Evolutionary conservation across 768 basidiomycete species (phyloP), one percentile per base, ranked within the genome.

Genomic region (Auricularia cornea): DNA sequence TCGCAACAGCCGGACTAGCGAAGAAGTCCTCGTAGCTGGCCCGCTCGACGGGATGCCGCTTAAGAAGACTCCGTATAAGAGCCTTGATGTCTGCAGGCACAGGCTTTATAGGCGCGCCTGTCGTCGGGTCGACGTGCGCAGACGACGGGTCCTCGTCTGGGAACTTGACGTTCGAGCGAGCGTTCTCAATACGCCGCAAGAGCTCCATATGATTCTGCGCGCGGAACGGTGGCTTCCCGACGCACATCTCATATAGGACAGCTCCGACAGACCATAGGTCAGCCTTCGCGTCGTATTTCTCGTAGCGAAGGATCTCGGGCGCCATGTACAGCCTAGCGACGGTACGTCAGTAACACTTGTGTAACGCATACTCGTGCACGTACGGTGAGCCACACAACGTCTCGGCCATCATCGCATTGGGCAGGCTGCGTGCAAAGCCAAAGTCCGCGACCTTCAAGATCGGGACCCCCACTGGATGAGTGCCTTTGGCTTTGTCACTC

Each of bases 261-360:
- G 97, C 93, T 4, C 97, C 97, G 57, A 98, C 94, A 32, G 93
- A 95, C 97, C 97, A 99, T 1, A 99, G 81, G 72, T 99, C 97
- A 12, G 92, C 97, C 72, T 94, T 96, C 23, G 95, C 95, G 72
- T 97, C 94, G 74, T 99, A 98, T 72, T 95, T 95, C 76, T 98
- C 89, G 73, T 97, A 97, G 18, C 92, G 86, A 12, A 99, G 78
- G 69, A 99, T 98, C 75, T 99, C 97, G 0, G 97, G 97, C 0
- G 97, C 97, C 97, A 98, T 99, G 77, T 99, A 99, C 32, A 99
- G 76, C 59, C 93, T 94, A 66, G 60, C 32, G 56, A 60, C 38
- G 12, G 23, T 59, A 59, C 11, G 28, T 57, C 4, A 57, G 54
- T 29, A 12, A 14, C 20, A 6, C 44, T 20, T 48, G 16, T 57